phyloP scores from a whole-genome alignment of 225 moss, liverwort and hornwort genomes.

The Climacium dendroides region DNA sequence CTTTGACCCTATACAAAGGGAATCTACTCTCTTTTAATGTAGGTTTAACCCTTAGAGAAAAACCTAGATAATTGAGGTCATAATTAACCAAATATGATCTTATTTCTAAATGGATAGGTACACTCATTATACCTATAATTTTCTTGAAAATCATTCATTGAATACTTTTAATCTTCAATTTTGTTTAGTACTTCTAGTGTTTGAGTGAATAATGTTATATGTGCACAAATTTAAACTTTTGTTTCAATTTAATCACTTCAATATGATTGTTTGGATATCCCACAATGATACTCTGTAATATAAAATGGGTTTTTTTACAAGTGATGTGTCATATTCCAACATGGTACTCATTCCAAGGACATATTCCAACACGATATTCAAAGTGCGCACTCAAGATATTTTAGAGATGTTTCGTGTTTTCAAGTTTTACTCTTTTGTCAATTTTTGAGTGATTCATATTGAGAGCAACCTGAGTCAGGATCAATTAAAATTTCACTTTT shows the following conservation, averaged over 20 bases:
- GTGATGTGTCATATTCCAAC: too few relatives aligned
- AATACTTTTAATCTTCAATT: neutral
- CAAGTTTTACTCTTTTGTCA: too few relatives aligned
- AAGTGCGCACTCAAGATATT: too few relatives aligned
- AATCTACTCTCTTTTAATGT: neutral
- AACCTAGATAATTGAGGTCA: accelerated
- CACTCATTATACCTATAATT: neutral
- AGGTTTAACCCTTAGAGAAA: neutral
- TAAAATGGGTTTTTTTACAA: too few relatives aligned
- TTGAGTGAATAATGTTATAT: neutral
- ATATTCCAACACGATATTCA: too few relatives aligned
- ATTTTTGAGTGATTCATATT: too few relatives aligned
- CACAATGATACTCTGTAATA: neutral
- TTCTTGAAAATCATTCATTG: neutral
- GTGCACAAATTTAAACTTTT: neutral
- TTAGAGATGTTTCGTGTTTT: too few relatives aligned
- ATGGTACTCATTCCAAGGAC: too few relatives aligned
- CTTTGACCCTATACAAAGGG: neutral
- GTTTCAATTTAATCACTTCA: neutral
- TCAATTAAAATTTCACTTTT: too few relatives aligned
- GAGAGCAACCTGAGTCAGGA: too few relatives aligned
- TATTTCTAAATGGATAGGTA: neutral
- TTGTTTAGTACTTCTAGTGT: too few relatives aligned
- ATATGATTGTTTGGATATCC: neutral
- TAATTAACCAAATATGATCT: neutral